These are phyloP conservation scores for Rhododendron simsii DNA, from an alignment of 148 eudicot genomes.

Conservation along the genomic window DNA sequence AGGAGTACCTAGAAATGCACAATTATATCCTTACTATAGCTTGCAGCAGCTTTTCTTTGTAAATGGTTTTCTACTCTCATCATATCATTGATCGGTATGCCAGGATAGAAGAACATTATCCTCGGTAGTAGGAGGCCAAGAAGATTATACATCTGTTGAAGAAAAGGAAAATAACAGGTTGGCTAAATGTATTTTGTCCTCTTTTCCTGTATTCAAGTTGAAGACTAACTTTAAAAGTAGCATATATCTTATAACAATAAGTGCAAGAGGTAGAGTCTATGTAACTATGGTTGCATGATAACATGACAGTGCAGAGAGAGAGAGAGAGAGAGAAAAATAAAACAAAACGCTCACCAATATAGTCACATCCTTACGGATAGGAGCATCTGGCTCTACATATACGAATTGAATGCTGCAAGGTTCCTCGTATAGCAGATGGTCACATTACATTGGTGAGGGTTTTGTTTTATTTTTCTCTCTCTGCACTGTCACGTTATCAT, in stretches of 20 bases:
- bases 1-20: neutral
- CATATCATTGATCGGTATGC: conserved; percentile 7
- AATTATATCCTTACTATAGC: neutral
- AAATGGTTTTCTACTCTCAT: neutral
- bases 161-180: conserved; percentile 36
- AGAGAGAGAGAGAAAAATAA: neutral
- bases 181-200: conserved; percentile 6
- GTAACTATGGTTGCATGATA: neutral
- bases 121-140: conserved; percentile 24
- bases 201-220: conserved; percentile 7
- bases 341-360: neutral
- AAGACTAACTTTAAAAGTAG: neutral
- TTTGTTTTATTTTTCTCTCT: too few relatives aligned
- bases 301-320: neutral
- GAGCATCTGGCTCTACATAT: too few relatives aligned
- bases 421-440: too few relatives aligned
- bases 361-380: too few relatives aligned
- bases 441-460: neutral
- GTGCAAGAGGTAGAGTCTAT: conserved; percentile 5
- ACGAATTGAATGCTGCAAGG: too few relatives aligned
- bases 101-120: conserved; percentile 42
- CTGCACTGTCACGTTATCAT: too few relatives aligned
- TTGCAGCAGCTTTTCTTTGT: conserved; percentile 12
- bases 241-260: neutral
- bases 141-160: conserved; percentile 13